phyloP scores from a whole-genome alignment of 257 asterid species.

The Misopates orontium region DNA sequence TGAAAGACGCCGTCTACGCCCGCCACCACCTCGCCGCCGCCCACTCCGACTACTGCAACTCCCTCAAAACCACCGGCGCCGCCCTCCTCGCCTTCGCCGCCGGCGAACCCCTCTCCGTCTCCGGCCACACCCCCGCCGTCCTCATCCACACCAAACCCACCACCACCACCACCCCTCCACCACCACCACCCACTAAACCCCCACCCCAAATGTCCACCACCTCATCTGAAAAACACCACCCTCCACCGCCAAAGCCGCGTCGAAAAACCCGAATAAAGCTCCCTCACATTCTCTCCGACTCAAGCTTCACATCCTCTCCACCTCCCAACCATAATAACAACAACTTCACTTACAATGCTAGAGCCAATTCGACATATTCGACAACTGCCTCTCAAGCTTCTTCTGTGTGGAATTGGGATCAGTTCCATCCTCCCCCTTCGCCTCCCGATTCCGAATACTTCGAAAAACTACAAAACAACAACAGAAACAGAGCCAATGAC shows the following conservation, averaged over 20 bases:
- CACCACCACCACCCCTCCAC: slow-evolving; percentile 34
- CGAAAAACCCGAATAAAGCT: slow-evolving; percentile 57
- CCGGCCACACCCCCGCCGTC: slow-evolving; percentile 79
- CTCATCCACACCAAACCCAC: slow-evolving; percentile 44
- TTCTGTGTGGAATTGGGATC: slow-evolving; percentile 97
- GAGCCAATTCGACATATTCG: slow-evolving; percentile 69
- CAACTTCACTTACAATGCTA: slow-evolving; percentile 55
- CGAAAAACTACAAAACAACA: slow-evolving; percentile 48
- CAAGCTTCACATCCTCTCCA: slow-evolving; percentile 76
- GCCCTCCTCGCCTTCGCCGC: slow-evolving; percentile 80
- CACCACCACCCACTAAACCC: slow-evolving; percentile 30
- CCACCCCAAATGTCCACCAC: slow-evolving; percentile 23
- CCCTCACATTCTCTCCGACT: slow-evolving; percentile 88
- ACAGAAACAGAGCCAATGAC: slow-evolving; percentile 32
- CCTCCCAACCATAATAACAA: slow-evolving; percentile 42
- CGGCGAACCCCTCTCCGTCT: slow-evolving; percentile 81
- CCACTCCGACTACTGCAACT: slow-evolving; percentile 91
- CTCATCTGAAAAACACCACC: slow-evolving; percentile 12
- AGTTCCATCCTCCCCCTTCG: slow-evolving; percentile 91
- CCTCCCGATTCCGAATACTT: slow-evolving; percentile 89
- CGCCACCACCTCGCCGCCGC: slow-evolving; percentile 96
- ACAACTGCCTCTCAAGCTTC: slow-evolving; percentile 87
- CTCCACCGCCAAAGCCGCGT: slow-evolving; percentile 34
- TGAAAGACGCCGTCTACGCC: slow-evolving; percentile 75
- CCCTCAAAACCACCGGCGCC: slow-evolving; percentile 77